Conservation (phyloP, 1,139 yeast genomes). For the Nakaseomyces delphensis region DNA sequence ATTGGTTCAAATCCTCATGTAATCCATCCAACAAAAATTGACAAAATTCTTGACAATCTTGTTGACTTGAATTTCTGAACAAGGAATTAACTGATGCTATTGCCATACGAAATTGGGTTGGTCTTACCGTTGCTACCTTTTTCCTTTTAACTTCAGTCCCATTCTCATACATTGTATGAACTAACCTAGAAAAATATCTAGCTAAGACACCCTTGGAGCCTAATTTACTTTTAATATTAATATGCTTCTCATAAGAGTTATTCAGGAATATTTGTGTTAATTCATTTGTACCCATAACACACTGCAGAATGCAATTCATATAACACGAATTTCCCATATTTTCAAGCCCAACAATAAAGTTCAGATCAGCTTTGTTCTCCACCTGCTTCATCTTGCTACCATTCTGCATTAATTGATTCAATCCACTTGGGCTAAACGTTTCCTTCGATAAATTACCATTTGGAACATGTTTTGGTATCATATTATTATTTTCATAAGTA, state of each 20-base stretch:
- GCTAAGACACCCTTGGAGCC: slow-evolving; percentile 84
- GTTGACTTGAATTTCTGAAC: slow-evolving; percentile 69
- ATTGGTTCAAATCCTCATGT: slow-evolving; percentile 77
- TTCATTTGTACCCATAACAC: slow-evolving; percentile 50
- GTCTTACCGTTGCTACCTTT: slow-evolving; percentile 29
- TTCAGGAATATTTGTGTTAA: slow-evolving; percentile 42
- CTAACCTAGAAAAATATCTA: slow-evolving; percentile 56
- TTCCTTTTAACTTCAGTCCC: slow-evolving; percentile 15
- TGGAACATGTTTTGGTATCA: background rate
- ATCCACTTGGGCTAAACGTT: background rate
- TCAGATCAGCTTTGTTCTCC: slow-evolving; percentile 15
- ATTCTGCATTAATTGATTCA: background rate
- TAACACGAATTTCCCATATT: slow-evolving; percentile 92
- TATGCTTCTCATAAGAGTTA: slow-evolving; percentile 58
- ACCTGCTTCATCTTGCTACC: slow-evolving; percentile 6
- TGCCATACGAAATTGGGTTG: slow-evolving; percentile 44
- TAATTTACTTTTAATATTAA: slow-evolving; percentile 63
- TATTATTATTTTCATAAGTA: background rate
- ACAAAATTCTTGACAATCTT: slow-evolving; percentile 85
- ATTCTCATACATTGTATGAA: slow-evolving; percentile 44
- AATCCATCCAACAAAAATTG: slow-evolving; percentile 75
- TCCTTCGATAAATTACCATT: background rate
- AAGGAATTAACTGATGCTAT: slow-evolving; percentile 57
- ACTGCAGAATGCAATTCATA: slow-evolving; percentile 85
- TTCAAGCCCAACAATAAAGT: slow-evolving; percentile 50